Conservation (phyloP, 2,329 filamentous ascomycete genomes). For the Lasiodiplodia hormozganensis region DNA sequence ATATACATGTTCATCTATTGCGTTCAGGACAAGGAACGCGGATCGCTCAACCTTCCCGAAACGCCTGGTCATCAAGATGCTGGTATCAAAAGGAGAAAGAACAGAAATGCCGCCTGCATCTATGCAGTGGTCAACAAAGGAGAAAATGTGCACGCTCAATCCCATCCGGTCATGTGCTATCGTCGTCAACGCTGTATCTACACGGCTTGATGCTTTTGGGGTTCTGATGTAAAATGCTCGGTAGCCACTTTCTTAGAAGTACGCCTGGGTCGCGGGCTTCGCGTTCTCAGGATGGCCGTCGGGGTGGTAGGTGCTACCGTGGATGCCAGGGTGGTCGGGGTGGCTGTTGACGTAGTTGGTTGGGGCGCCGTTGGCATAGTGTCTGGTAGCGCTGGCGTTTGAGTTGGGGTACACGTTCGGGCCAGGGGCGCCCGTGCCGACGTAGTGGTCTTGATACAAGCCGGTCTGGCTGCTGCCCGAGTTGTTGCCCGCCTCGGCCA, state of each 20-base stretch:
- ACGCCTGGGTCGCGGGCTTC: slow-evolving; percentile 4
- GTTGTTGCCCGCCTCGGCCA: slow-evolving; percentile 29
- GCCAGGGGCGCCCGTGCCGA: slow-evolving; percentile 6
- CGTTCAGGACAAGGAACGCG: background rate
- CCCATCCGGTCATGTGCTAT: background rate
- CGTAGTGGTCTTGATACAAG: slow-evolving; percentile 21
- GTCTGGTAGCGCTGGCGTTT: slow-evolving; percentile 18
- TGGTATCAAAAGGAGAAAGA: slow-evolving; percentile 14
- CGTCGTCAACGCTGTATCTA: background rate
- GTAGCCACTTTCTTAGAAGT: background rate
- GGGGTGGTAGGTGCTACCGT: slow-evolving; percentile 28
- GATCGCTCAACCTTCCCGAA: background rate
- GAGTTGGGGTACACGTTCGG: slow-evolving; percentile 24
- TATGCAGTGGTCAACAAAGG: background rate
- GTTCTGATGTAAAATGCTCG: background rate
- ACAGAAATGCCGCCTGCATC: background rate
- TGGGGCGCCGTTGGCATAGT: slow-evolving; percentile 13
- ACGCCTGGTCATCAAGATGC: slow-evolving; percentile 3
- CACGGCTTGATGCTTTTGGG: background rate
- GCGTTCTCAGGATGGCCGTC: slow-evolving; percentile 25
- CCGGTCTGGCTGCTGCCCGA: slow-evolving; percentile 8
- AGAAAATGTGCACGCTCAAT: background rate
- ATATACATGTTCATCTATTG: background rate
- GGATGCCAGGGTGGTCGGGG: slow-evolving; percentile 9
- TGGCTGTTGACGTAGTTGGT: slow-evolving; percentile 10